These are phyloP conservation scores for Acanthamoeba castellanii DNA, from an alignment of 208 protist species.

Conservation along the genomic window DNA sequence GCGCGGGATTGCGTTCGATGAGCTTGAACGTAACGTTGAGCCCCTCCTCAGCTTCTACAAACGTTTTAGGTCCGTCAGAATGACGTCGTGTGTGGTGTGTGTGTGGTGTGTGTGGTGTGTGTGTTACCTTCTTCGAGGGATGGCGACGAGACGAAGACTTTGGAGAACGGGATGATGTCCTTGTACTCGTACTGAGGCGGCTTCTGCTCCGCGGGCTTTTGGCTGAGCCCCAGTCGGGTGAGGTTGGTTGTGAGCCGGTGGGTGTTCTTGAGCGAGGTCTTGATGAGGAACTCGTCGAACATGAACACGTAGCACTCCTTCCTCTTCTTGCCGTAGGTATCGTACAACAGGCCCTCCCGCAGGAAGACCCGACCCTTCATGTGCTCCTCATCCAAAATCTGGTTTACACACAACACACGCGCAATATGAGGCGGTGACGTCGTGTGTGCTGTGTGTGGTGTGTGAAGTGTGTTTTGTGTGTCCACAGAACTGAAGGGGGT, in stretches of 20 bases:
- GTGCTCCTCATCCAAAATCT: not conserved
- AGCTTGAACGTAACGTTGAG: constrained; percentile 37
- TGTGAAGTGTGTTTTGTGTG: not conserved
- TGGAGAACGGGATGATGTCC: constrained; percentile 46
- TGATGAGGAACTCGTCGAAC: constrained; percentile 60
- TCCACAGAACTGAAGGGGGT: not conserved
- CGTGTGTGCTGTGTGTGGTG: not conserved
- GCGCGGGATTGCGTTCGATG: constrained; percentile 28
- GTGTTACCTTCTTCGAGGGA: constrained; percentile 1
- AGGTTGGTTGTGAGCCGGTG: not conserved
- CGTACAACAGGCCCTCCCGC: constrained; percentile 3
- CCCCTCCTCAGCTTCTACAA: not conserved
- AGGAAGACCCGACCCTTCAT: constrained; percentile 34
- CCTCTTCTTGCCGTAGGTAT: constrained; percentile 2
- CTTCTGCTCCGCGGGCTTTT: not conserved
- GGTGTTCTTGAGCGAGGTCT: not conserved
- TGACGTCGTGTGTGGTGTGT: not conserved
- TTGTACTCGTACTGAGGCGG: constrained; percentile 20
- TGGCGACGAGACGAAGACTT: constrained; percentile 14
- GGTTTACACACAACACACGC: not conserved
- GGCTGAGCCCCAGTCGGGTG: not conserved
- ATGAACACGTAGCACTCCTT: constrained; percentile 61
- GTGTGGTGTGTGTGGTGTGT: not conserved
- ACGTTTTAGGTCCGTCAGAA: not conserved
- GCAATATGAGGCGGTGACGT: not conserved